Base-by-base conservation (phyloP, 495 filamentous ascomycete species). In the Penicillium antarcticum region DNA sequence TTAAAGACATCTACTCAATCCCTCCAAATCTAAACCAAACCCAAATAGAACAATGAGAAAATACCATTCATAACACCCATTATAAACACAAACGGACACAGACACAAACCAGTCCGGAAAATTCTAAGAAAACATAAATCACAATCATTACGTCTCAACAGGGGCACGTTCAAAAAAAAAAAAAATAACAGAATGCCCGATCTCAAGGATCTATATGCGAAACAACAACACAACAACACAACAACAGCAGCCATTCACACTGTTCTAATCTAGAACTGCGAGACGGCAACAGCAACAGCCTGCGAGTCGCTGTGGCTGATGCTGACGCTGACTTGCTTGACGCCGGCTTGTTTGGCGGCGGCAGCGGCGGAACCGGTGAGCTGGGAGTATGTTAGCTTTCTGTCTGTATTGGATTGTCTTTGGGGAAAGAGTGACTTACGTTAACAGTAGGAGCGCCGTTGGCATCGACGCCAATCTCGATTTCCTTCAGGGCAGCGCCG, bases 281-380 rank as follows among this genome's bases (percentile, higher is more conserved):
- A 83, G 40, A 94, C 84, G 2, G 95, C 94, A 63, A 99, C 86
- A 29, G 94, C 94, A 54, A 96, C 88, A 43, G 92, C 90, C 68
- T 97, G 92, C 29, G 77, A 80, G 57, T 96, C 92, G 36, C 84
- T 92, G 66, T 99, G 95, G 53, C 91, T 95, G 60, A 99, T 96
- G 63, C 90, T 95, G 45, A 99, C 91, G 52, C 77, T 88, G 51
- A 97, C 84, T 23, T 80, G 78, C 75, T 95, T 95, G 13, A 96
- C 82, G 39, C 91, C 91, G 37, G 85, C 90, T 58, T 87, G 79
- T 61, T 86, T 84, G 8, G 94, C 95, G 35, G 88, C 90, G 44
- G 78, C 72, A 51, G 87, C 80, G 14, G 95, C 94, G 47, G 83
- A 83, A 60, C 94, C 95, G 58, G 91, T 84, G 35, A 98, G 81